Base-by-base conservation (phyloP, 495 filamentous ascomycete genomes). In the Niebla homalea region DNA sequence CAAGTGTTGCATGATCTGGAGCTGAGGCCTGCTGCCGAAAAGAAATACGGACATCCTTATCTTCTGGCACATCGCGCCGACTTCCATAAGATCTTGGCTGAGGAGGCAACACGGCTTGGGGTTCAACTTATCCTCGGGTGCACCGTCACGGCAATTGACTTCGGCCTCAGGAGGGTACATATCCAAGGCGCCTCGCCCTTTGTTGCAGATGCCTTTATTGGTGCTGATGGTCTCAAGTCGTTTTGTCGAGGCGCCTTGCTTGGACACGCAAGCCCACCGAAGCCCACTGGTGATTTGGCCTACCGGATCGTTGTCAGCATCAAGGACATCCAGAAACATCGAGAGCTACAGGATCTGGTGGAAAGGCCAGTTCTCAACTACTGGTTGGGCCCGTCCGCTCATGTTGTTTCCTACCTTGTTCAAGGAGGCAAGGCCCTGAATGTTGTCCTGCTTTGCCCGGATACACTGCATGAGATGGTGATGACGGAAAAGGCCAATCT, bases 391-490 rank as follows among this genome's bases (percentile, higher is more conserved):
- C 77, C 78, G 2, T 50, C 60, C 10, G 66, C 64, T 5, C 80
- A 83, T 52, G 71, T 73, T 2, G 76, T 80, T 2, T 75, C 71
- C 21, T 83, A 83, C 49, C 66, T 75, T 11, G 64, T 83, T 25
- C 63, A 70, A 43, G 70, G 59, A 5, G 73, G 72, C 18, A 55
- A 60, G 1, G 58, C 74, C 23, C 81, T 74, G 55, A 83, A 83
- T 52, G 67, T 83, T 22, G 79, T 82, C 0, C 61, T 87, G 2
- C 56, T 86, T 12, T 77, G 80, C 18, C 84, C 84, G 1, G 84
- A 88, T 57, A 76, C 81, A 55, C 65, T 87, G 45, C 81, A 80
- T 0, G 64, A 66, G 4, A 71, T 72, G 15, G 66, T 80, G 5
- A 73, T 71, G 18, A 77, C 69, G 5, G 60, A 73, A 36, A 63